Base-by-base conservation (phyloP, 2,329 filamentous ascomycete genomes). In the Simplicillium sp. region DNA sequence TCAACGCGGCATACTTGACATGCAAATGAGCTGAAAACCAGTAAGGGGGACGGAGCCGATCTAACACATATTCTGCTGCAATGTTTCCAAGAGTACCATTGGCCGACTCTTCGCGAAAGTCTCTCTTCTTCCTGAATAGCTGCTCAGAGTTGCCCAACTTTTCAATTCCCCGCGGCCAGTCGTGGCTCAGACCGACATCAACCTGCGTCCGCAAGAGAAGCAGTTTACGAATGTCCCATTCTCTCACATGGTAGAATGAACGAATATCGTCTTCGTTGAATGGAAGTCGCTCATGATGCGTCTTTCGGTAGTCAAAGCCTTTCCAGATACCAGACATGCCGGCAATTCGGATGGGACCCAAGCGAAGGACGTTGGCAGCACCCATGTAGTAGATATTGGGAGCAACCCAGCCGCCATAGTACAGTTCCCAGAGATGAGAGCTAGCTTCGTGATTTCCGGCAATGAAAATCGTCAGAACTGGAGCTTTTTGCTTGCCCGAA, bases 371-470 rank as follows among this genome's bases (percentile, higher is more conserved):
- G 56, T 94, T 96, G 44, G 92, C 87, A 29, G 88, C 87, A 37
- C 92, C 92, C 59, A 97, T 74, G 64, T 96, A 98, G 69, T 96
- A 98, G 48, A 98, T 97, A 50, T 92, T 94, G 8, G 87, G 88
- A 7, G 90, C 90, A 6, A 87, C 92, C 92, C 92, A 98, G 38
- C 92, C 92, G 39, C 92, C 92, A 57, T 97, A 94, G 66, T 87
- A 94, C 1, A 98, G 75, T 63, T 98, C 92, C 70, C 82, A 92
- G 5, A 95, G 68, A 61, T 97, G 80, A 38, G 85, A 88, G 54
- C 85, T 85, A 1, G 92, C 90, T 65, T 98, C 92, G 55, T 98
- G 92, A 57, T 98, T 98, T 3, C 92, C 92, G 34, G 82, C 89
- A 38, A 95, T 81, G 63, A 97, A 97, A 35, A 97, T 68, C 13